phyloP scores from a whole-genome alignment of 139 green algal genomes.

The Edaphochlamys debaryana region DNA sequence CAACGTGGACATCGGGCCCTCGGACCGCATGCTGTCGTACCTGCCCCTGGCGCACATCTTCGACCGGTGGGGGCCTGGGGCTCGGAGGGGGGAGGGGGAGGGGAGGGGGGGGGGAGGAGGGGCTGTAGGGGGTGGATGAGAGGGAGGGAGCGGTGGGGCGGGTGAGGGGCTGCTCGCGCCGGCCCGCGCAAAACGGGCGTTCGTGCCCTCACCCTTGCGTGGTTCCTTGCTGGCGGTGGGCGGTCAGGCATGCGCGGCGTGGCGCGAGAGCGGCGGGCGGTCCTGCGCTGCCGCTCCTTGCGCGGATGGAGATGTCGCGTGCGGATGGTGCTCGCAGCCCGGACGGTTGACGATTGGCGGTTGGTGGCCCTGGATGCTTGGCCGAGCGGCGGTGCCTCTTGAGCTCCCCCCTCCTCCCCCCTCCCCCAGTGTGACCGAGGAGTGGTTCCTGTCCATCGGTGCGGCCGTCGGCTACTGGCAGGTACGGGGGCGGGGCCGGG shows the following conservation, averaged over 20 bases:
- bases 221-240: no score
- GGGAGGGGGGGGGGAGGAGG: not conserved
- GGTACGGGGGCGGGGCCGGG: conserved; percentile 43
- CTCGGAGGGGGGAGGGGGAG: not conserved
- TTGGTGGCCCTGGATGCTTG: no score
- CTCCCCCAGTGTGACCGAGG: conserved; percentile 71
- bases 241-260: no score
- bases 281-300: no score
- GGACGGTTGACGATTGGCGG: no score
- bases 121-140: not conserved
- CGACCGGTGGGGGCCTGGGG: conserved; percentile 64
- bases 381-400: no score
- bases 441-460: conserved; percentile 82
- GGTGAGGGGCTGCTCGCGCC: not conserved
- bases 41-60: conserved; percentile 92
- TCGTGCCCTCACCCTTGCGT: no score
- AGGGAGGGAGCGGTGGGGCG: not conserved
- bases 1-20: conserved; percentile 38
- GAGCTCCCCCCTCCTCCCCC: no score
- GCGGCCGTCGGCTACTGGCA: conserved; percentile 86
- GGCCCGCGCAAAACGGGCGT: no score
- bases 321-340: no score
- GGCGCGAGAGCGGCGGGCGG: no score
- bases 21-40: conserved; percentile 80
- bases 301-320: no score